These are phyloP conservation scores for Psilocybe tampanensis DNA, from an alignment of 768 basidiomycete species.

Conservation along the genomic window DNA sequence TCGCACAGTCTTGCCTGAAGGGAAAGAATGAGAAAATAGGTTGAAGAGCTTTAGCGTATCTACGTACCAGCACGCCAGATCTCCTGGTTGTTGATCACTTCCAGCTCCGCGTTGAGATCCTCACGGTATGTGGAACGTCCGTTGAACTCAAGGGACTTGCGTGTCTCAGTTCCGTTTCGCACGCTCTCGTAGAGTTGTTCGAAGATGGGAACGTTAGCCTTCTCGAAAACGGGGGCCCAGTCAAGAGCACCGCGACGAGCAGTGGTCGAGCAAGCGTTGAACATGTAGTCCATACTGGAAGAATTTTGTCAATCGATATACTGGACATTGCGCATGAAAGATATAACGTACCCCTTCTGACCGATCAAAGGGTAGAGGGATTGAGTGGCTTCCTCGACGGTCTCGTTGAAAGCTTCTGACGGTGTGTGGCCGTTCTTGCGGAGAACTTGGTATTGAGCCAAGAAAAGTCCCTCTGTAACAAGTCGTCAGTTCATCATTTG, in stretches of 20 bases:
- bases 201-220: conserved; percentile 93
- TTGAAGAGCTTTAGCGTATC: neutral
- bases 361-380: conserved; percentile 97
- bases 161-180: conserved; percentile 93
- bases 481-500: neutral
- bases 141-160: conserved; percentile 96
- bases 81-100: conserved; percentile 96
- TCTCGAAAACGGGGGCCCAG: conserved; percentile 97
- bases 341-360: conserved; percentile 72
- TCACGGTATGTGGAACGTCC: conserved; percentile 89
- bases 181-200: conserved; percentile 95
- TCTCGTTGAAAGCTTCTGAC: conserved; percentile 99
- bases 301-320: neutral
- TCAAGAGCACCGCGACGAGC: conserved; percentile 98
- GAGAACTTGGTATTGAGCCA: conserved; percentile 97
- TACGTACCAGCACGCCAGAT: conserved; percentile 91
- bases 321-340: neutral
- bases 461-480: conserved; percentile 88
- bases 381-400: conserved; percentile 99
- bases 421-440: conserved; percentile 96
- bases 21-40: neutral
- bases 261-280: conserved; percentile 97
- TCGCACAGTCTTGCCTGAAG: conserved; percentile 85
- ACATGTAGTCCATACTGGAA: conserved; percentile 97
- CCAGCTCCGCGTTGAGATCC: conserved; percentile 90